Percentiles rank a stretch among this genome's conserved stretches.
phyloP scores from a whole-genome alignment of 495 filamentous ascomycete species.

The Corynascus novoguineensis region DNA sequence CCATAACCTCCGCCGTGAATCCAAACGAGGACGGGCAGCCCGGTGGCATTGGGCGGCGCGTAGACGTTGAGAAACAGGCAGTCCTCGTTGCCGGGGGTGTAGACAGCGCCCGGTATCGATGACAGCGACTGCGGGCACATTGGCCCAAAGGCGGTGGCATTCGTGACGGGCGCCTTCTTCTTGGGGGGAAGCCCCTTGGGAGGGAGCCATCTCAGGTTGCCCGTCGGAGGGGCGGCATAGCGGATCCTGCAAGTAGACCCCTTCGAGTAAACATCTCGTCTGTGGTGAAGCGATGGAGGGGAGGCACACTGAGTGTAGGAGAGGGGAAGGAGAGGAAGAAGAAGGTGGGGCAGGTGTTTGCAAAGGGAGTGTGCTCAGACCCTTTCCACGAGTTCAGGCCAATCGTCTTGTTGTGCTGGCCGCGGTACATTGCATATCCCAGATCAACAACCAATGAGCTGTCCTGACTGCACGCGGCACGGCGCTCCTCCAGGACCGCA shows the following conservation, averaged over 20 bases:
- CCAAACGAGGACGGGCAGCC: constrained; percentile 38
- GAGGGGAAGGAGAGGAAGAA: too few relatives aligned
- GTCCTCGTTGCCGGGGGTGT: neutral
- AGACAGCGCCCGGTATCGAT: neutral
- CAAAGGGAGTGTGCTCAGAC: neutral
- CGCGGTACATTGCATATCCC: neutral
- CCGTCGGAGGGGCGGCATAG: neutral
- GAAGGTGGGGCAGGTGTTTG: neutral
- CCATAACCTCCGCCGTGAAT: constrained; percentile 43
- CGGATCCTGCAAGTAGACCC: neutral
- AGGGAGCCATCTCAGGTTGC: neutral
- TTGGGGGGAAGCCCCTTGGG: neutral
- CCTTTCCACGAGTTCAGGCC: neutral
- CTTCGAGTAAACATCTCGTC: too few relatives aligned
- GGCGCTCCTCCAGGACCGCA: too few relatives aligned
- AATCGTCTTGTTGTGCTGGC: neutral
- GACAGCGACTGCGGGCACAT: neutral
- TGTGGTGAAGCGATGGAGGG: too few relatives aligned
- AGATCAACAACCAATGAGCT: neutral
- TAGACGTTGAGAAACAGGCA: constrained; percentile 40
- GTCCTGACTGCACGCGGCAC: too few relatives aligned
- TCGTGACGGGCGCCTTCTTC: neutral
- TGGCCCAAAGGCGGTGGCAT: neutral
- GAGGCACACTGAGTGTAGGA: too few relatives aligned
- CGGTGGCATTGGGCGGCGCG: constrained; percentile 19